Conservation (phyloP, 371 early-diverging fungal species). For the Dichotomocladium elegans region DNA sequence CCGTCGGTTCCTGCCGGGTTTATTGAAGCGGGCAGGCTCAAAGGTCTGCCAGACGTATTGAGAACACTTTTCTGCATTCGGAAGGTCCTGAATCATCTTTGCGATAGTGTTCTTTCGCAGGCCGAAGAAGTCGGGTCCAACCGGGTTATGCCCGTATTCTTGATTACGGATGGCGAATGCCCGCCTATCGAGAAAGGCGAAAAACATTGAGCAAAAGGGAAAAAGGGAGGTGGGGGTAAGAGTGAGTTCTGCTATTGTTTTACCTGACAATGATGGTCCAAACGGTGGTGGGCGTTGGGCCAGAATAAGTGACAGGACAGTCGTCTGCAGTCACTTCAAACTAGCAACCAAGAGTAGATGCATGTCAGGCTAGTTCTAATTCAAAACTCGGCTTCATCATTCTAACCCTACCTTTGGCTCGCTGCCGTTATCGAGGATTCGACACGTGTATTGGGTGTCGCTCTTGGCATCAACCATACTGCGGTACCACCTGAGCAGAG, state of each 20-base stretch:
- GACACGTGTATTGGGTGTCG: slow-evolving; percentile 72
- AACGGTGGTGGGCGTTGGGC: slow-evolving; percentile 51
- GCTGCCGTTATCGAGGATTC: slow-evolving; percentile 79
- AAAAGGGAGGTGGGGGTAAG: background rate
- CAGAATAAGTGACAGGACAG: slow-evolving; percentile 40
- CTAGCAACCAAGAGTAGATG: slow-evolving; percentile 6
- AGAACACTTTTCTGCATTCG: slow-evolving; percentile 71
- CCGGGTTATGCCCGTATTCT: slow-evolving; percentile 78
- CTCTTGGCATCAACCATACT: slow-evolving; percentile 76
- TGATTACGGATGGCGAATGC: slow-evolving; percentile 70
- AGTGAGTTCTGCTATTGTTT: background rate
- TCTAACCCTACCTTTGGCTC: slow-evolving; percentile 60
- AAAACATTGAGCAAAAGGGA: background rate
- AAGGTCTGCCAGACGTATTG: slow-evolving; percentile 74
- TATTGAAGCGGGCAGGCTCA: slow-evolving; percentile 47
- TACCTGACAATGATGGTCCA: slow-evolving; percentile 48
- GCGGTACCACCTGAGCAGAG: slow-evolving; percentile 53
- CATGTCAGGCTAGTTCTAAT: slow-evolving; percentile 4
- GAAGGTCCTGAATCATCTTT: slow-evolving; percentile 89
- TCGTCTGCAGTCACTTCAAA: slow-evolving; percentile 53
- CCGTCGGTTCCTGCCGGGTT: slow-evolving; percentile 39
- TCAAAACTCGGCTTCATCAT: too few species aligned
- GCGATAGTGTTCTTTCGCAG: slow-evolving; percentile 85
- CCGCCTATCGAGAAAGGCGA: slow-evolving; percentile 17
- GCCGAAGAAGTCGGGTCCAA: slow-evolving; percentile 92